Evolutionary conservation across 768 basidiomycete genomes (phyloP).

Genomic region (Fistulinella prunicolor): DNA sequence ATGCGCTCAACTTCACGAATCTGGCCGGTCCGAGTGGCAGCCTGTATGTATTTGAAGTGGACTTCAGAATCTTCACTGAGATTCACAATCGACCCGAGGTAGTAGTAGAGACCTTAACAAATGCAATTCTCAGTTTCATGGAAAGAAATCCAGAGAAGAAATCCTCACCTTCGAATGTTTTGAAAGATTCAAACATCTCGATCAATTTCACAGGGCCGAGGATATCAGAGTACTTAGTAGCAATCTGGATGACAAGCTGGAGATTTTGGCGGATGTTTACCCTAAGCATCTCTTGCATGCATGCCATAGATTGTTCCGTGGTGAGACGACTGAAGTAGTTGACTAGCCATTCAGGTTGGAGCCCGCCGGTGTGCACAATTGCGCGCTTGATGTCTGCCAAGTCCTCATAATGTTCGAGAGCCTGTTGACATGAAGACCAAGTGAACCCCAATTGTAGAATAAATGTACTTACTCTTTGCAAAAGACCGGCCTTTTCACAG

Average conservation of each 20-base stretch:
- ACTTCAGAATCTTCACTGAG: constrained; percentile 95
- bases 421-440: constrained; percentile 47
- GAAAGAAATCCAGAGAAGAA: neutral
- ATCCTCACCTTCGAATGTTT: constrained; percentile 83
- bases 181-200: constrained; percentile 97
- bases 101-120: constrained; percentile 84
- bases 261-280: constrained; percentile 98
- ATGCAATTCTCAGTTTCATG: neutral
- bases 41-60: constrained; percentile 99
- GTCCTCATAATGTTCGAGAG: constrained; percentile 97
- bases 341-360: constrained; percentile 95
- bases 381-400: constrained; percentile 98
- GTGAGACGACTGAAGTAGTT: constrained; percentile 96
- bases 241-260: constrained; percentile 94
- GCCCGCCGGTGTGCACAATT: constrained; percentile 84
- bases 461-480: constrained; percentile 71
- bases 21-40: constrained; percentile 95
- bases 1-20: constrained; percentile 99
- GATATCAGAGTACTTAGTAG: constrained; percentile 98
- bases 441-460: neutral
- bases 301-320: constrained; percentile 95
- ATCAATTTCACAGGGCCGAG: constrained; percentile 96
- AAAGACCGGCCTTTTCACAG: constrained; percentile 94
- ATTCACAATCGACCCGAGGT: constrained; percentile 97
- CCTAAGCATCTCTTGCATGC: constrained; percentile 94